A percentile compares a stretch with the other conserved stretches of the same genome.
Conservation (phyloP, 2,329 filamentous ascomycete genomes). For the Trichoderma simmonsii region DNA sequence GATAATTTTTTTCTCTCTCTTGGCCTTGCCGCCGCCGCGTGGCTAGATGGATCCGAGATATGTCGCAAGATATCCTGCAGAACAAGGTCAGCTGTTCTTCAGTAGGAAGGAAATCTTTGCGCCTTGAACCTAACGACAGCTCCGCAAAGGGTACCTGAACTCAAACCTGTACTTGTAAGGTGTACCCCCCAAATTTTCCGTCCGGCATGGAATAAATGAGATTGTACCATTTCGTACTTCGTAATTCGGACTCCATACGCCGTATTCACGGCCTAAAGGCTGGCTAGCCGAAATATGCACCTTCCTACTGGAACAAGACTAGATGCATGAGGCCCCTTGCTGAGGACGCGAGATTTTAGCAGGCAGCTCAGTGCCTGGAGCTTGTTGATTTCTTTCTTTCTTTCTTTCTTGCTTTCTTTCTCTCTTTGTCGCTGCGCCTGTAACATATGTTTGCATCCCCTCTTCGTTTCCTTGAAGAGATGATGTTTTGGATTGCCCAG, state of each 20-base stretch:
- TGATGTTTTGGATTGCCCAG: not conserved
- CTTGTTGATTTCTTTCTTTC: not conserved
- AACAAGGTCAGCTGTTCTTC: not conserved
- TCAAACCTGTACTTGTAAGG: not conserved
- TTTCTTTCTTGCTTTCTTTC: not conserved
- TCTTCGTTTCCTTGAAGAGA: not conserved
- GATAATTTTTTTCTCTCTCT: not conserved
- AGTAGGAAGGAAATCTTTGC: not conserved
- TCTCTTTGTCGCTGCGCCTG: not conserved
- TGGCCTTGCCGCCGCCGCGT: not conserved
- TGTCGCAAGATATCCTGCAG: not conserved
- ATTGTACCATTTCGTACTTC: not conserved
- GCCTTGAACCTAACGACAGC: not conserved
- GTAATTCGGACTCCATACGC: not conserved
- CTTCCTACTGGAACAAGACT: conserved; percentile 16
- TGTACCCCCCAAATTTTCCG: not conserved
- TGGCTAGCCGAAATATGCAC: conserved; percentile 12
- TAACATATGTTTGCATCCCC: not conserved
- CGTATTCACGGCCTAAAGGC: conserved; percentile 3
- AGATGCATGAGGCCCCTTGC: conserved; percentile 11
- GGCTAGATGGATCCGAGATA: not conserved
- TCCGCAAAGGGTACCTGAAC: not conserved
- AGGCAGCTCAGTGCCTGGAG: not conserved
- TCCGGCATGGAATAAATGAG: not conserved
- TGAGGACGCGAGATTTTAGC: not conserved